Conservation (phyloP, 306 rosid genomes). For the Senna tora region DNA sequence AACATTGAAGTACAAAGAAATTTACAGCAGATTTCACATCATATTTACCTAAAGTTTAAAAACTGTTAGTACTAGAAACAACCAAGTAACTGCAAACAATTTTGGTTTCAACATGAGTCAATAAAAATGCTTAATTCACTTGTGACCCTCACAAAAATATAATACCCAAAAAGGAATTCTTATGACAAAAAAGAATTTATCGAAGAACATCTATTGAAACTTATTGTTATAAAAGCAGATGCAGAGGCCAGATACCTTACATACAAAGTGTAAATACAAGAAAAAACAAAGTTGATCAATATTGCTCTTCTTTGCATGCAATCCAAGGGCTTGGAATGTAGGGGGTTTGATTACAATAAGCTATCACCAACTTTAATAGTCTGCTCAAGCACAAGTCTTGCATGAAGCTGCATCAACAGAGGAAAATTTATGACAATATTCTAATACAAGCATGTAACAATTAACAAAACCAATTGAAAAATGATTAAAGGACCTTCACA, state of each 20-base stretch:
- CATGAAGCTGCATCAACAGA: slow-evolving; percentile 67
- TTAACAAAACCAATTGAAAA: slow-evolving; percentile 7
- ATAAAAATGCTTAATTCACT: slow-evolving; percentile 4
- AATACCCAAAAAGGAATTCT: slow-evolving; percentile 19
- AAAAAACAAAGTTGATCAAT: slow-evolving; percentile 40
- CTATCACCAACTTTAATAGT: slow-evolving; percentile 54
- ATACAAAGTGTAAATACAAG: slow-evolving; percentile 34
- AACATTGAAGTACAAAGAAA: slow-evolving; percentile 28
- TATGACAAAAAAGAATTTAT: slow-evolving; percentile 28
- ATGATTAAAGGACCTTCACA: slow-evolving; percentile 60
- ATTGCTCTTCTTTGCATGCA: slow-evolving; percentile 35
- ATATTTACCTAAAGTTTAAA: neutral
- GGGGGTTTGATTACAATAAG: slow-evolving; percentile 39
- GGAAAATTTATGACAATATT: slow-evolving; percentile 36
- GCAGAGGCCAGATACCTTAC: slow-evolving; percentile 34
- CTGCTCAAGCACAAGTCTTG: slow-evolving; percentile 64
- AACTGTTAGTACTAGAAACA: slow-evolving; percentile 12
- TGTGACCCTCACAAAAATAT: slow-evolving; percentile 14
- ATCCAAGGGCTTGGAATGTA: slow-evolving; percentile 26
- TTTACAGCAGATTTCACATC: slow-evolving; percentile 17
- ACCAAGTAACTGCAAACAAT: slow-evolving; percentile 2
- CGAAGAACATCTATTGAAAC: slow-evolving; percentile 37
- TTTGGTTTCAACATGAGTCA: slow-evolving; percentile 9
- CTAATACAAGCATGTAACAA: slow-evolving; percentile 1
- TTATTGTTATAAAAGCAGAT: slow-evolving; percentile 53